Percentiles rank a stretch among this genome's conserved stretches.
These are phyloP conservation scores for Penicillium sp. DNA, from an alignment of 2,329 filamentous ascomycete species.

Conservation along the genomic window DNA sequence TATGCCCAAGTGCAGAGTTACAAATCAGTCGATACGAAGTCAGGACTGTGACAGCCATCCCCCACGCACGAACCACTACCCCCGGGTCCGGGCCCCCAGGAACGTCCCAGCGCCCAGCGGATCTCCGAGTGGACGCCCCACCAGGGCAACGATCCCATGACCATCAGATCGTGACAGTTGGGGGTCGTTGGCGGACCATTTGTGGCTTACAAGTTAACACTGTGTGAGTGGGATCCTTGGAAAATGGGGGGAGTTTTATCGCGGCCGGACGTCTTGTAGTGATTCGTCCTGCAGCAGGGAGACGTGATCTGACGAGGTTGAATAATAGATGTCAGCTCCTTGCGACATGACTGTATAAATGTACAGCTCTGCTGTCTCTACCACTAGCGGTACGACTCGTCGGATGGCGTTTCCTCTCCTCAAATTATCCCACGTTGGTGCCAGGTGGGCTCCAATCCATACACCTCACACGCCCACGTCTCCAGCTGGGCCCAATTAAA, in stretches of 20 bases:
- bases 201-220: background rate
- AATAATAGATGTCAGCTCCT: background rate
- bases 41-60: background rate
- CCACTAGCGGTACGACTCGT: background rate
- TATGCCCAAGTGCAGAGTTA: no score
- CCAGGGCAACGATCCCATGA: slow-evolving; percentile 24
- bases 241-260: background rate
- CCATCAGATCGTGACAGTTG: slow-evolving; percentile 20
- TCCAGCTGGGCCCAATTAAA: background rate
- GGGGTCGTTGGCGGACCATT: background rate
- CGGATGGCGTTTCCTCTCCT: background rate
- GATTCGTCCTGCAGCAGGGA: background rate
- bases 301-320: background rate
- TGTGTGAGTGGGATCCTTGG: background rate
- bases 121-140: slow-evolving; percentile 12
- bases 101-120: background rate
- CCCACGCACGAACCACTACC: background rate
- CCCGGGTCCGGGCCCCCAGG: background rate
- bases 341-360: no score
- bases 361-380: no score
- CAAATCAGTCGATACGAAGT: background rate
- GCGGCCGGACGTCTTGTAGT: background rate
- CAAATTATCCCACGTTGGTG: background rate
- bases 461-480: background rate
- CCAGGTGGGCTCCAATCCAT: no score